Conservation (phyloP, 371 early-diverging fungal genomes). For the Mucor lusitanicus region DNA sequence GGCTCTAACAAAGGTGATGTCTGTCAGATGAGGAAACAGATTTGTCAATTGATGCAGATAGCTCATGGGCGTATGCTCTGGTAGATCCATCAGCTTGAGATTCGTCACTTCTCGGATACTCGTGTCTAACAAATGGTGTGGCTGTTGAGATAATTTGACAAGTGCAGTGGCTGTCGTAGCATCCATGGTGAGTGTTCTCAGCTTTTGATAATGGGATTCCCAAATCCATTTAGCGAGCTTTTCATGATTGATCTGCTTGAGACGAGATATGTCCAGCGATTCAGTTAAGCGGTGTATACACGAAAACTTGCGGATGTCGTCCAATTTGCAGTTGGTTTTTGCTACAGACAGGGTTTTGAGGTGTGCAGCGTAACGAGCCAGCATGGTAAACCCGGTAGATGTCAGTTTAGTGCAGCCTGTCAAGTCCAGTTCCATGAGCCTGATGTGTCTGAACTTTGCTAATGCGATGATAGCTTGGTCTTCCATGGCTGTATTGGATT, state of each 20-base stretch:
- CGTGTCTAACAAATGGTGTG: not conserved
- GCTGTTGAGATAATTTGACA: not conserved
- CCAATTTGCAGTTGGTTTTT: not conserved
- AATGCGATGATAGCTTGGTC: constrained; percentile 33
- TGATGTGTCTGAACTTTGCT: constrained; percentile 37
- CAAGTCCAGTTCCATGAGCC: constrained; percentile 28
- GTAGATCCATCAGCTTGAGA: not conserved
- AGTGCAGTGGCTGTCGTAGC: not conserved
- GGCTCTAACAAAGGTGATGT: constrained; percentile 7
- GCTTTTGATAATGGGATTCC: not conserved
- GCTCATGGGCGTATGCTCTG: constrained; percentile 7
- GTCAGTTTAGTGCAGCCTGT: constrained; percentile 31
- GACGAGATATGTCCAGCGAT: constrained; percentile 9
- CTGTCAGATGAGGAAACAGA: constrained; percentile 4
- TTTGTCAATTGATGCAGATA: constrained; percentile 6
- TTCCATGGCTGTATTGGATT: constrained; percentile 19
- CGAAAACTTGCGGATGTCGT: not conserved
- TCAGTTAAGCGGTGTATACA: not conserved
- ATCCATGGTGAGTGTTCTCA: constrained; percentile 5
- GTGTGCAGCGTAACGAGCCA: constrained; percentile 24
- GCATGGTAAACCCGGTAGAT: constrained; percentile 15
- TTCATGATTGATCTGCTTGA: not conserved
- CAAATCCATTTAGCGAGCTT: constrained; percentile 10
- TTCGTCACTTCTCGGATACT: not conserved
- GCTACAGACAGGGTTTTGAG: constrained; percentile 11